Conservation (phyloP, 345 rosid genomes). For the Linum trigynum region DNA sequence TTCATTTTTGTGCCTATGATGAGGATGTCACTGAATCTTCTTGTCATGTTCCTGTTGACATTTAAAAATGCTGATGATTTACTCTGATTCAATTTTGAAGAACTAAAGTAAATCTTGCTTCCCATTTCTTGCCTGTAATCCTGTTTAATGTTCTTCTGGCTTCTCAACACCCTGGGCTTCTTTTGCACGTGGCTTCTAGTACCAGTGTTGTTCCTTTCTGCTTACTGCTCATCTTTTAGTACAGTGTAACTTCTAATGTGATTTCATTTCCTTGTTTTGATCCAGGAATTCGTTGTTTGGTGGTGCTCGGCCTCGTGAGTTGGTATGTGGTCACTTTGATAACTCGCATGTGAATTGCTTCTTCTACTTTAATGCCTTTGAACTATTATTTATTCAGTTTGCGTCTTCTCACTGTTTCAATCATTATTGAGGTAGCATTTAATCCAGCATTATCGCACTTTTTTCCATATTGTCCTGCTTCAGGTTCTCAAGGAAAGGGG, state of each 20-base stretch:
- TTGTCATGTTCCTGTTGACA: too few species aligned
- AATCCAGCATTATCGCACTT: background rate
- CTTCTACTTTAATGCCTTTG: background rate
- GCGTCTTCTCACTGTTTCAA: background rate
- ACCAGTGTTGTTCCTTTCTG: background rate
- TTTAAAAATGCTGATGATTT: too few species aligned
- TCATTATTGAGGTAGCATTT: background rate
- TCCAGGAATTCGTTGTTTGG: conserved; percentile 24
- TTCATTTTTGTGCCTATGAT: too few species aligned
- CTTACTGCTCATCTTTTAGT: background rate
- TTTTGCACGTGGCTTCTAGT: too few species aligned
- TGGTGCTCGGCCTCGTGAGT: conserved; percentile 18
- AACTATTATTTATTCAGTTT: background rate
- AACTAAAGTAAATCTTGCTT: too few species aligned
- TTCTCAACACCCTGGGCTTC: too few species aligned
- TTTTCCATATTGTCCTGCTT: background rate
- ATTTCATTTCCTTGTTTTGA: conserved; percentile 2
- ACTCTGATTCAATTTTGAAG: too few species aligned
- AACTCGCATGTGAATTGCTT: background rate
- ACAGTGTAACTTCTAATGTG: background rate
- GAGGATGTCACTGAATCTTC: too few species aligned
- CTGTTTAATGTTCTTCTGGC: too few species aligned
- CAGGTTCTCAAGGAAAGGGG: conserved; percentile 25
- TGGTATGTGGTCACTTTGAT: conserved; percentile 10
- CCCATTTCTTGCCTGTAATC: too few species aligned